Evolutionary conservation across 2,329 filamentous ascomycete genomes (phyloP), one percentile per base, ranked within the genome.

Genomic region (Ilyonectria mors-panacis): DNA sequence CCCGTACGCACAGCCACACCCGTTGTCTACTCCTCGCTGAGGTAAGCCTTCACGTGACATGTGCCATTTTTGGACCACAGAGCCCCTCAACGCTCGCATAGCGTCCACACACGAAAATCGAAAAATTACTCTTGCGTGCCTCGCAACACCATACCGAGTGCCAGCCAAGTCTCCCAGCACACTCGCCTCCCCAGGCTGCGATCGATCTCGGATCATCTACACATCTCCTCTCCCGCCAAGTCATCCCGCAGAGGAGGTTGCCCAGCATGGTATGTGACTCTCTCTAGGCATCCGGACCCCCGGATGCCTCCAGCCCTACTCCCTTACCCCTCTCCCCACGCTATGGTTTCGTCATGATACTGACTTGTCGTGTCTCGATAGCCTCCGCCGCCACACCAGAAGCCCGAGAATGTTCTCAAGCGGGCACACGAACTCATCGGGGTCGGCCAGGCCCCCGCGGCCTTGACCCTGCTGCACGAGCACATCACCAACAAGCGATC

Each of bases 381-480:
- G 96, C 94, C 96, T 87, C 96, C 96, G 82, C 95, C 95, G 86
- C 93, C 94, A 76, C 94, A 98, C 83, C 95, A 96, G 82, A 97
- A 97, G 85, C 96, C 96, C 80, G 96, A 99, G 88, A 99, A 99
- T 92, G 95, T 98, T 81, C 91, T 98, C 83, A 97, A 97, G 91
- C 92, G 96, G 83, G 96, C 96, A 72, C 93, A 98, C 85, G 96
- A 99, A 88, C 94, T 99, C 85, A 98, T 98, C 86, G 96, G 94
- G 80, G 96, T 99, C 80, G 93, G 93, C 82, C 96, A 99, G 89
- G 88, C 93, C 76, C 90, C 93, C 78, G 95, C 96, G 79, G 96
- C 96, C 81, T 88, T 99, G 81, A 94, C 92, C 79, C 91, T 98
- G 79, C 92, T 99, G 70, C 96, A 98, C 87, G 96, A 99, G 88